Evolutionary conservation across 2,329 filamentous ascomycete genomes (phyloP), one percentile per base, ranked within the genome.

Genomic region (Aspergillus carbonarius): DNA sequence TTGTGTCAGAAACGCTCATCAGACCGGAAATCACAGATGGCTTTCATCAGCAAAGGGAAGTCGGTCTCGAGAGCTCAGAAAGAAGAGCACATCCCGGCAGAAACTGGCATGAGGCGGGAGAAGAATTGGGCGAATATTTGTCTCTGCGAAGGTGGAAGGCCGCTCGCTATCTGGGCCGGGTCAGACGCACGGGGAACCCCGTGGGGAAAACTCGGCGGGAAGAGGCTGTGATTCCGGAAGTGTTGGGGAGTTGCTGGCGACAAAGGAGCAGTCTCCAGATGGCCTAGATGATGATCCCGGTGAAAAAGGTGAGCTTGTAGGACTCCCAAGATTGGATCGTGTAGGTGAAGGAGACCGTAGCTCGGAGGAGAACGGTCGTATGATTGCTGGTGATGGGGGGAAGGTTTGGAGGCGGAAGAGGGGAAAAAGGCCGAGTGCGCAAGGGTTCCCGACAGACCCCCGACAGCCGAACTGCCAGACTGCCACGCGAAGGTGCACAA

Each of bases 1-100:
- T 54, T 30, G 55, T 47, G 20, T 34, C 49, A 34, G 54, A 35
- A 52, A 54, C 54, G 44, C 46, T 56, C 61, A 63, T 63, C 57
- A 58, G 57, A 60, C 18, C 49, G 25, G 44, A 48, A 25, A 30
- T 30, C 10, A 17, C 17, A 12, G 48, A 17, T 32, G 42, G 6
- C 25, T n/a, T 10, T 30, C 23, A 37, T 51, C 30, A 18, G 27
- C 50, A 42, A 25, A 23, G n/a, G 32, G 17, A 13, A 13, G n/a
- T 32, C 46, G 46, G 51, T 32, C 17, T 18, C 32, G 17, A 32
- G 49, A 30, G n/a, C 39, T 56, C 53, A 47, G 34, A n/a, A 13
- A 1, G 18, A 53, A 15, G 20, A 27, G 32, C 7, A 23, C 12
- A 34, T 18, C 25, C 30, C 23, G 48, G 40, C 27, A 39, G 30